A percentile compares a stretch with the other conserved stretches of the same genome.
These are phyloP conservation scores for Ogataea trehaloabstinens DNA, from an alignment of 805 yeast genomes.

Conservation along the genomic window DNA sequence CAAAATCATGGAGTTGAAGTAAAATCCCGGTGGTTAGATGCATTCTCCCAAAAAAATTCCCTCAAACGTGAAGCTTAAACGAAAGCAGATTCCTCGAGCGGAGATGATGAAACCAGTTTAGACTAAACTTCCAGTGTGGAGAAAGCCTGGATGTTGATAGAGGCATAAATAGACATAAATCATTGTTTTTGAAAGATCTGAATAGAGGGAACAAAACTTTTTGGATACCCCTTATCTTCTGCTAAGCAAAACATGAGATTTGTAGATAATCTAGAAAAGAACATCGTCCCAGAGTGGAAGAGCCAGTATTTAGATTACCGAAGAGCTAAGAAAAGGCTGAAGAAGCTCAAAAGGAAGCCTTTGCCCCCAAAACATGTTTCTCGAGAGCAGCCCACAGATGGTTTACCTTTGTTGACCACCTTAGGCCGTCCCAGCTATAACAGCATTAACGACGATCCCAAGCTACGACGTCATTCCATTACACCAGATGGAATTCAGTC, in stretches of 20 bases:
- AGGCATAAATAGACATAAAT: too few relatives aligned
- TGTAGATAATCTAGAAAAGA: conserved; percentile 63
- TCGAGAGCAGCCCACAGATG: not conserved
- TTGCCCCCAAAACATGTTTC: not conserved
- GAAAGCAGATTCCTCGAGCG: too few relatives aligned
- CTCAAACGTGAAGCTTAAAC: not conserved
- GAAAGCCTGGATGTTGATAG: too few relatives aligned
- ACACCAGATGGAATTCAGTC: not conserved
- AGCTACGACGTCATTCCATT: not conserved
- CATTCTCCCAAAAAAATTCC: not conserved
- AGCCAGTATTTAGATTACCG: conserved; percentile 76
- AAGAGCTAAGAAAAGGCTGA: conserved; percentile 40
- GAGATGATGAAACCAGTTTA: not conserved
- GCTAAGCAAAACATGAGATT: conserved; percentile 55
- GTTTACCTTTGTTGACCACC: not conserved
- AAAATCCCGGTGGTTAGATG: too few relatives aligned
- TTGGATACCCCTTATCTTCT: too few relatives aligned
- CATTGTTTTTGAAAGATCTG: too few relatives aligned
- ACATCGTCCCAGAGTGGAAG: conserved; percentile 87
- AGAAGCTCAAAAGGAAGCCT: conserved; percentile 18
- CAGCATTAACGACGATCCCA: not conserved
- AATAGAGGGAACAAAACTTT: too few relatives aligned
- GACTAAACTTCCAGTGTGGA: too few relatives aligned
- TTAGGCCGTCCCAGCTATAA: not conserved
- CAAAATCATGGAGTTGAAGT: too few relatives aligned